These are phyloP conservation scores for Blakeslea trispora DNA, from an alignment of 371 early-diverging fungal species.

Conservation along the genomic window DNA sequence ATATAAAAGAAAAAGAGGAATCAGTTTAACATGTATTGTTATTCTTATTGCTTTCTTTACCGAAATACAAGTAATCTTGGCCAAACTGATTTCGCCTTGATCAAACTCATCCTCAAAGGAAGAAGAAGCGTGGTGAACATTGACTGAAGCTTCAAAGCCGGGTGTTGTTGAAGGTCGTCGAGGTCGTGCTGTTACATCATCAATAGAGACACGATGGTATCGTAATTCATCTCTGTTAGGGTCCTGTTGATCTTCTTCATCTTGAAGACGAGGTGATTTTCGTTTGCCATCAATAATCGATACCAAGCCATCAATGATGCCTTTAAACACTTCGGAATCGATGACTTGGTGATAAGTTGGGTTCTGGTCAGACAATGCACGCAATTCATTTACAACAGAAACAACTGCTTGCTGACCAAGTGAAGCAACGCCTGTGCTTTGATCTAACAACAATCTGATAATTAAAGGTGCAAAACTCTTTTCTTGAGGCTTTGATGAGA, in stretches of 20 bases:
- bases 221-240: slow-evolving; percentile 10
- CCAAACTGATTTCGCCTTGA: slow-evolving; percentile 57
- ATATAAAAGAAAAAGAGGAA: too few relatives aligned
- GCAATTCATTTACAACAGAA: slow-evolving; percentile 48
- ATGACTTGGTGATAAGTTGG: slow-evolving; percentile 36
- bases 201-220: slow-evolving; percentile 20
- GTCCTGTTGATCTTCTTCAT: slow-evolving; percentile 1
- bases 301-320: slow-evolving; percentile 52
- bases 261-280: slow-evolving; percentile 12
- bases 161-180: slow-evolving; percentile 27
- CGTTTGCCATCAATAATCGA: slow-evolving; percentile 38
- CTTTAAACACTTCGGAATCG: slow-evolving; percentile 56
- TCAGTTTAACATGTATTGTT: too few relatives aligned
- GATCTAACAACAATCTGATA: slow-evolving; percentile 47
- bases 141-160: slow-evolving; percentile 27
- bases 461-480: slow-evolving; percentile 43
- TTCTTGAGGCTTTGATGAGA: slow-evolving; percentile 19
- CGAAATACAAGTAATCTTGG: slow-evolving; percentile 61
- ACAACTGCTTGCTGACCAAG: slow-evolving; percentile 48
- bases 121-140: slow-evolving; percentile 17
- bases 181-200: slow-evolving; percentile 11
- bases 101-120: slow-evolving; percentile 34
- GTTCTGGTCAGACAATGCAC: slow-evolving; percentile 24
- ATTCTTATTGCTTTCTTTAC: too few relatives aligned
- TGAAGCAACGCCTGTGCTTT: slow-evolving; percentile 46